Evolutionary conservation across 2,329 filamentous ascomycete genomes (phyloP).

Genomic region (Ophiostoma pallidulum): DNA sequence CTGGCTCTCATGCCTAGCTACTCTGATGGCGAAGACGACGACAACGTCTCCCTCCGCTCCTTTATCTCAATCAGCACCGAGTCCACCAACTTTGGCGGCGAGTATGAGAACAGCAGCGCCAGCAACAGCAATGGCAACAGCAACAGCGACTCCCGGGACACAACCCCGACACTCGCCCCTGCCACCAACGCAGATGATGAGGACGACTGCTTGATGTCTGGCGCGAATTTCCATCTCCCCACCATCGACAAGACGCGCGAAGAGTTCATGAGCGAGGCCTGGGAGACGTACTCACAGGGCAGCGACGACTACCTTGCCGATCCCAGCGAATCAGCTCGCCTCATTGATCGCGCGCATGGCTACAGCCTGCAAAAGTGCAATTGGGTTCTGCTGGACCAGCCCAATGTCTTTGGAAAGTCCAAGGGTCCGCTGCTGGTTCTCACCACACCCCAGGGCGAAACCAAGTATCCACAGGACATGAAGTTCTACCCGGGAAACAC

Average conservation of each 20-base stretch:
- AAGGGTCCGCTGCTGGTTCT: slow-evolving; percentile 7
- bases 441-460: slow-evolving; percentile 12
- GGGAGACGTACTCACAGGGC: neutral
- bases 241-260: neutral
- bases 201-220: no score
- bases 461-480: slow-evolving; percentile 14
- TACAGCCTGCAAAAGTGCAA: neutral
- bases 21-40: neutral
- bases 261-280: neutral
- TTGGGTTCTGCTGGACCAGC: slow-evolving; percentile 8
- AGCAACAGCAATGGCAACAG: no score
- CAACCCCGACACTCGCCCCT: no score
- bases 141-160: no score
- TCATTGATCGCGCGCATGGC: neutral
- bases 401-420: slow-evolving; percentile 9
- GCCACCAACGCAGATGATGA: no score
- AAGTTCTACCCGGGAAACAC: neutral
- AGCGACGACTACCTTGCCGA: neutral
- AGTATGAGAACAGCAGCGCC: no score
- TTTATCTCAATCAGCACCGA: neutral
- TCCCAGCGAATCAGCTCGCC: neutral
- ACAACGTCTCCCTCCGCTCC: neutral
- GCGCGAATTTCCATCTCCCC: no score
- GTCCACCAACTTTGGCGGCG: neutral
- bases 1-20: neutral